A percentile compares a stretch with the other conserved stretches of the same genome.
phyloP scores from a whole-genome alignment of 345 rosid genomes.

The Citrus hindsii region DNA sequence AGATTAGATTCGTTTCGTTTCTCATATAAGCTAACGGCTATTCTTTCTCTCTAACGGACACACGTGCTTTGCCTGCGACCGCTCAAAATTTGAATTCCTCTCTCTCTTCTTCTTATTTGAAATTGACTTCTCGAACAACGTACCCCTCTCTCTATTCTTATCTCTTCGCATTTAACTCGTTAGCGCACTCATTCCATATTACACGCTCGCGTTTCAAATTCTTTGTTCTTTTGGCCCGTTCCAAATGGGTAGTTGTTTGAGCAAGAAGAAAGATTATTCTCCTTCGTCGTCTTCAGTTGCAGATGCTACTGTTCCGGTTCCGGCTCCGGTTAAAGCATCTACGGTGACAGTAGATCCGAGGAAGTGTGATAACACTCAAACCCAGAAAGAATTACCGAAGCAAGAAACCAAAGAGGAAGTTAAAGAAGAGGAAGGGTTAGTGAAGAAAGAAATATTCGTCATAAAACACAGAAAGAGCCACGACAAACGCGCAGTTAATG shows the following conservation, averaged over 20 bases:
- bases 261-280: constrained; percentile 45
- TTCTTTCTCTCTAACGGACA: constrained; percentile 18
- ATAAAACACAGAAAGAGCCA: constrained; percentile 86
- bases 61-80: background rate
- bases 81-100: constrained; percentile 23
- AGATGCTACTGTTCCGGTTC: constrained; percentile 4
- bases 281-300: constrained; percentile 15
- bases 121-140: constrained; percentile 25
- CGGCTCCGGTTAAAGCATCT: background rate
- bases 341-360: constrained; percentile 9
- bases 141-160: constrained; percentile 9
- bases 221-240: background rate
- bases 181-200: background rate
- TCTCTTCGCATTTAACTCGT: background rate
- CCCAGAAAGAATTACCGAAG: constrained; percentile 3
- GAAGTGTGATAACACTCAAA: constrained; percentile 4
- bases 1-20: background rate
- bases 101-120: constrained; percentile 17
- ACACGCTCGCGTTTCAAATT: background rate
- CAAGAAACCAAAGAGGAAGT: background rate
- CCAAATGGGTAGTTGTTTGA: constrained; percentile 67
- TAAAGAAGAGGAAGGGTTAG: constrained; percentile 22
- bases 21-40: constrained; percentile 15
- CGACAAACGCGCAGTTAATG: constrained; percentile 37
- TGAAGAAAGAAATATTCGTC: constrained; percentile 68